Evolutionary conservation across 129 eudicot genomes (phyloP).

Genomic region (Artemisia annua): DNA sequence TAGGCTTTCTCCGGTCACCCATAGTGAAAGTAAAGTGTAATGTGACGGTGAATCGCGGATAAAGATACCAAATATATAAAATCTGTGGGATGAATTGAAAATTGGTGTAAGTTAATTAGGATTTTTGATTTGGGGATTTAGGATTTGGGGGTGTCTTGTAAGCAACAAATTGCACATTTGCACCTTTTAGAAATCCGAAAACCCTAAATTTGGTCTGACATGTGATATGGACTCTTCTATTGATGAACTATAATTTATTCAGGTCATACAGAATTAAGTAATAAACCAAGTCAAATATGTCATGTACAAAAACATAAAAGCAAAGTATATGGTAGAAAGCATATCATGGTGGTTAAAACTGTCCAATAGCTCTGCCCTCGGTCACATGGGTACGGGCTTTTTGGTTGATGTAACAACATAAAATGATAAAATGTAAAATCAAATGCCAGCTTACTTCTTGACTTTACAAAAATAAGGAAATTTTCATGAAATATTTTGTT

Average conservation of each 20-base stretch:
- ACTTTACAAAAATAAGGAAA: slow-evolving; percentile 12
- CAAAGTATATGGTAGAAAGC: background rate
- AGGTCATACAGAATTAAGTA: background rate
- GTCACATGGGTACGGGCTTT: slow-evolving; percentile 22
- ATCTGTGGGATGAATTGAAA: no score
- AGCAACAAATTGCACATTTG: no score
- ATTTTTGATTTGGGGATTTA: no score
- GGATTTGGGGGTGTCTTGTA: no score
- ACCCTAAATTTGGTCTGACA: background rate
- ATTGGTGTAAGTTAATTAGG: no score
- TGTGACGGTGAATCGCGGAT: no score
- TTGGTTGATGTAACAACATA: slow-evolving; percentile 22
- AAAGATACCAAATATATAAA: no score
- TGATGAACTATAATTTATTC: background rate
- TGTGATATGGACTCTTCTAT: background rate
- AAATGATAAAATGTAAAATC: slow-evolving; percentile 17
- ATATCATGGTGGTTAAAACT: slow-evolving; percentile 18
- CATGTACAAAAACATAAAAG: background rate
- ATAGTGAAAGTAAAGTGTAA: no score
- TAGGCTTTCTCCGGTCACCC: background rate
- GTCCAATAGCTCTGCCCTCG: slow-evolving; percentile 11
- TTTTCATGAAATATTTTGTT: slow-evolving; percentile 7
- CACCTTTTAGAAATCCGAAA: no score
- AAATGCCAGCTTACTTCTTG: background rate
- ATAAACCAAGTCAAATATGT: background rate